Evolutionary conservation across 2,329 filamentous ascomycete genomes (phyloP).

Genomic region (Fonsecaea pugnacius): DNA sequence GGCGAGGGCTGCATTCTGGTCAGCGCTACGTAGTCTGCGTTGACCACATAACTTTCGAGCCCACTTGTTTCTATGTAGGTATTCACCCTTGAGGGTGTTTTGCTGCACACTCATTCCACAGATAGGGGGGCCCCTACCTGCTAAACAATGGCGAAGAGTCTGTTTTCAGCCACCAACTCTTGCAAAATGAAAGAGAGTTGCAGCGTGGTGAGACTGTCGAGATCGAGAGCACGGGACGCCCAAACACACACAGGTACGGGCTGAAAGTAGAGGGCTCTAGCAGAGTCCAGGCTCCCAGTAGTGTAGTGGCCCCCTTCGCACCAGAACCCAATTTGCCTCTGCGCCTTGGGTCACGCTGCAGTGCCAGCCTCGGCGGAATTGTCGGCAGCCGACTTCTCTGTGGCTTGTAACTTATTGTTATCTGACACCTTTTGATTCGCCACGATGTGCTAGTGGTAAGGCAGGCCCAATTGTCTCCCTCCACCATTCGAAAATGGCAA

Average conservation of each 20-base stretch:
- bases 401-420: slow-evolving; percentile 30
- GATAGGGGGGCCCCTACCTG: not conserved
- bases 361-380: slow-evolving; percentile 33
- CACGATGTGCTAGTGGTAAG: slow-evolving; percentile 23
- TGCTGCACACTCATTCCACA: not conserved
- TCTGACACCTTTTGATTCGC: slow-evolving; percentile 29
- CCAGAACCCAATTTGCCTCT: slow-evolving; percentile 30
- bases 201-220: slow-evolving; percentile 1
- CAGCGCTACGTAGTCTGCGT: slow-evolving; percentile 28
- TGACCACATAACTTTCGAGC: slow-evolving; percentile 4
- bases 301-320: not conserved
- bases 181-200: not conserved
- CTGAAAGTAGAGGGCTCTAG: slow-evolving; percentile 1
- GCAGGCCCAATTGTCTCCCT: slow-evolving; percentile 32
- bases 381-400: slow-evolving; percentile 31
- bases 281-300: slow-evolving; percentile 11
- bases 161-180: slow-evolving; percentile 14
- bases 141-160: not conserved
- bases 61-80: not conserved
- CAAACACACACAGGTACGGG: not conserved
- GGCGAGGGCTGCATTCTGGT: slow-evolving; percentile 27
- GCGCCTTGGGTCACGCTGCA: slow-evolving; percentile 19
- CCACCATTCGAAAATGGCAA: slow-evolving; percentile 13
- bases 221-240: slow-evolving; percentile 4
- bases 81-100: not conserved